Percentiles rank a stretch among this genome's conserved stretches.
These are phyloP conservation scores for Kwoniella bestiolae DNA, from an alignment of 768 basidiomycete genomes.

Conservation along the genomic window DNA sequence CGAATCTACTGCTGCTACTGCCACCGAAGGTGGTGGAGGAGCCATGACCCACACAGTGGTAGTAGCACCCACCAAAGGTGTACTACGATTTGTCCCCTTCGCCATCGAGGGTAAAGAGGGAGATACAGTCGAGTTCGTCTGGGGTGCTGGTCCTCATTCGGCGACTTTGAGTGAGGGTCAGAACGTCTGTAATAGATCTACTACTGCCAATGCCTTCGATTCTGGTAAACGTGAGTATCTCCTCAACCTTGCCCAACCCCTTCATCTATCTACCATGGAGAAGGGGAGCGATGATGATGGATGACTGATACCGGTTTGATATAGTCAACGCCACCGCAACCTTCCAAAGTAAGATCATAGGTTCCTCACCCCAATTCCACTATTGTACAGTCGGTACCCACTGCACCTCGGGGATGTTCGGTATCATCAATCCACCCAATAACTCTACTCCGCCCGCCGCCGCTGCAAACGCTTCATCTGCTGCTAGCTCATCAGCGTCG, in stretches of 20 bases:
- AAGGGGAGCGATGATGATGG: neutral
- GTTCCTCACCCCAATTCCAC: slow-evolving; percentile 32
- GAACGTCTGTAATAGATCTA: slow-evolving; percentile 46
- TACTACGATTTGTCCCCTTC: slow-evolving; percentile 48
- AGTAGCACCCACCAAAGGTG: slow-evolving; percentile 45
- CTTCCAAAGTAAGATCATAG: slow-evolving; percentile 21
- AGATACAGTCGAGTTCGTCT: slow-evolving; percentile 38
- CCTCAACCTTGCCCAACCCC: neutral
- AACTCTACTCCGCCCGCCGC: slow-evolving; percentile 2
- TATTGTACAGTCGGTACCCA: slow-evolving; percentile 44
- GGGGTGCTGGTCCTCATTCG: slow-evolving; percentile 44
- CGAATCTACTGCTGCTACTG: slow-evolving; percentile 4
- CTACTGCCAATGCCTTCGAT: slow-evolving; percentile 31
- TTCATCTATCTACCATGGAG: neutral
- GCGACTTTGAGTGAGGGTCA: slow-evolving; percentile 25
- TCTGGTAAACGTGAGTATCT: slow-evolving; percentile 42
- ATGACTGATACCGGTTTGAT: neutral
- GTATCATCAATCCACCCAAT: slow-evolving; percentile 35
- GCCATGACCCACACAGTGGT: slow-evolving; percentile 39
- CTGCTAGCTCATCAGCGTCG: neutral
- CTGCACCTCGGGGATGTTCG: slow-evolving; percentile 46
- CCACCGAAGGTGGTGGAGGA: slow-evolving; percentile 1
- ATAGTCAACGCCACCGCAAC: slow-evolving; percentile 44
- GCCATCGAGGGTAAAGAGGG: slow-evolving; percentile 35
- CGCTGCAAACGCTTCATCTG: neutral